phyloP scores from a whole-genome alignment of 2,329 filamentous ascomycete species.

The Zymoseptoria brevis region DNA sequence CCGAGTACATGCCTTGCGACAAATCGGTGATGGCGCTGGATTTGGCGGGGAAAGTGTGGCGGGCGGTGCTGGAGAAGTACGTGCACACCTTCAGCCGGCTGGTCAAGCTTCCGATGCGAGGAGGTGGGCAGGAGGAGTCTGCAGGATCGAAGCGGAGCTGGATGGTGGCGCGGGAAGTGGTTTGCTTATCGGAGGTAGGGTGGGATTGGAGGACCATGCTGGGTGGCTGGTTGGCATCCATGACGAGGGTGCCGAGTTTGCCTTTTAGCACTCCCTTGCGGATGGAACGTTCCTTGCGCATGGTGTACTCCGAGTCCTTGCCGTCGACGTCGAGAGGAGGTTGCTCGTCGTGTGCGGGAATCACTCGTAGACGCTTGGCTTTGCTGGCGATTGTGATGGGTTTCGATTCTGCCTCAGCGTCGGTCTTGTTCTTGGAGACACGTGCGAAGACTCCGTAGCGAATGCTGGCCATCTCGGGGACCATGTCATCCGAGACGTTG shows the following conservation, averaged over 20 bases:
- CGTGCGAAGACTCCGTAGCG: slow-evolving; percentile 45
- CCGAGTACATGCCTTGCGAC: slow-evolving; percentile 45
- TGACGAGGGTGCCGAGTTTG: slow-evolving; percentile 50
- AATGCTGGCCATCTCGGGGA: slow-evolving; percentile 55
- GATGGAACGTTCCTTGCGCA: slow-evolving; percentile 52
- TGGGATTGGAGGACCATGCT: slow-evolving; percentile 44
- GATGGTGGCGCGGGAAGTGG: slow-evolving; percentile 49
- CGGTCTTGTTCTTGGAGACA: slow-evolving; percentile 35
- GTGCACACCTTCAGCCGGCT: slow-evolving; percentile 52
- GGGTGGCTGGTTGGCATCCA: slow-evolving; percentile 51
- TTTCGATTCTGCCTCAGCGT: slow-evolving; percentile 35
- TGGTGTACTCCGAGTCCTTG: slow-evolving; percentile 42
- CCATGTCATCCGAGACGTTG: slow-evolving; percentile 51
- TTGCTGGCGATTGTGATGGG: slow-evolving; percentile 42
- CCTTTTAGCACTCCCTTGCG: slow-evolving; percentile 53
- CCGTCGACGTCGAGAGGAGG: slow-evolving; percentile 49
- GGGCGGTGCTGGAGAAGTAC: slow-evolving; percentile 47
- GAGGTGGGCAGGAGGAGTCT: slow-evolving; percentile 43
- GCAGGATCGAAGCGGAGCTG: slow-evolving; percentile 54
- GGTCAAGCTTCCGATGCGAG: slow-evolving; percentile 44
- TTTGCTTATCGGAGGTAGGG: slow-evolving; percentile 30
- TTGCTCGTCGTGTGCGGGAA: slow-evolving; percentile 52
- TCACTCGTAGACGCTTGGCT: slow-evolving; percentile 50
- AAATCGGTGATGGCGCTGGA: slow-evolving; percentile 37
- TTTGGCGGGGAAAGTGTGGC: slow-evolving; percentile 43